Conservation (phyloP, 352 stramenopile genomes). For the Globisporangium sylvaticum region DNA sequence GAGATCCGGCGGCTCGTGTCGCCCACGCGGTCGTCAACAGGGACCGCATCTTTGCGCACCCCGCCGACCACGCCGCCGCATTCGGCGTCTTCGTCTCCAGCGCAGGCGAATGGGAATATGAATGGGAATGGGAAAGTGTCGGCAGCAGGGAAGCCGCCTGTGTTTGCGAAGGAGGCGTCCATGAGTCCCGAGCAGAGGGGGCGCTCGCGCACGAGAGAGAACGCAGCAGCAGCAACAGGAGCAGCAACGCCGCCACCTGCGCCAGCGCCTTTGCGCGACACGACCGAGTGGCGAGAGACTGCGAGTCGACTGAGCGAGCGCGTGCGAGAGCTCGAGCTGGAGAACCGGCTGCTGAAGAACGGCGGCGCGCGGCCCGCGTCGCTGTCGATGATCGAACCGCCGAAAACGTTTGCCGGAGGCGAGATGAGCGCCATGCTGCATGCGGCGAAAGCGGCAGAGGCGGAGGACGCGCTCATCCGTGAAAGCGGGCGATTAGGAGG, state of each 20-base stretch:
- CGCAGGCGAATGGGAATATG: not conserved
- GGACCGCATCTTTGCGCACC: not conserved
- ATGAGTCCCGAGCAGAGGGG: conserved; percentile 5
- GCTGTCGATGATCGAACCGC: conserved; percentile 17
- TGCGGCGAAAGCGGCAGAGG: conserved; percentile 11
- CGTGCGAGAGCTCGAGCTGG: conserved; percentile 61
- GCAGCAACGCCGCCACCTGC: not conserved
- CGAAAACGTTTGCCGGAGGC: conserved; percentile 35
- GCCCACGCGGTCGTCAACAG: conserved; percentile 24
- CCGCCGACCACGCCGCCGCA: conserved; percentile 20
- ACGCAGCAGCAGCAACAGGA: not conserved
- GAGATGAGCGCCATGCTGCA: conserved; percentile 25
- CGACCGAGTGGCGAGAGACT: conserved; percentile 49
- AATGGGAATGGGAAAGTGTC: not conserved
- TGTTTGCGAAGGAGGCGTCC: not conserved
- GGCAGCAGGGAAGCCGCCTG: not conserved
- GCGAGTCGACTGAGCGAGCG: conserved; percentile 48
- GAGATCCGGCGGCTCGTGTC: conserved; percentile 57
- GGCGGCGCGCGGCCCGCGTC: conserved; percentile 8
- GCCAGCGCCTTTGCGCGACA: conserved; percentile 14
- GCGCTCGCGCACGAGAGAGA: conserved; percentile 9
- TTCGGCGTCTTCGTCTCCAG: conserved; percentile 8
- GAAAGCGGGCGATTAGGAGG: not conserved
- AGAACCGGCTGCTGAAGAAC: conserved; percentile 58
- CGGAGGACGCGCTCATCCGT: conserved; percentile 9